Evolutionary conservation across 169 alveolate species (phyloP).

Genomic region (Eimeria tenella): DNA sequence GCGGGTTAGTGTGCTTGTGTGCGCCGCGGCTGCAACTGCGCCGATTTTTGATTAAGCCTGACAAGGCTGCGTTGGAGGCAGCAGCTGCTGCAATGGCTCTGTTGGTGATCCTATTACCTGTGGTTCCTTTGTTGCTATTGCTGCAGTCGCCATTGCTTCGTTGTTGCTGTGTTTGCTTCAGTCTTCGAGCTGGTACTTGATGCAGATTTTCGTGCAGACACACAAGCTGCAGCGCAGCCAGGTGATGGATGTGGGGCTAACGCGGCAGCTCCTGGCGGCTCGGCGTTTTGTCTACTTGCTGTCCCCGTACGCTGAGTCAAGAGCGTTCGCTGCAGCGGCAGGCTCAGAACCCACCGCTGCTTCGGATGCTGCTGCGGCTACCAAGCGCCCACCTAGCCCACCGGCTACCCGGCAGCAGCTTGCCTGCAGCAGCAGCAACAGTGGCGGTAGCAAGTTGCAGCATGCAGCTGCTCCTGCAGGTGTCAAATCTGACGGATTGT

Average conservation of each 20-base stretch:
- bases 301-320: constrained; percentile 29
- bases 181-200: constrained; percentile 20
- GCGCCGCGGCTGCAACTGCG: background rate
- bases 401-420: constrained; percentile 44
- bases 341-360: constrained; percentile 1
- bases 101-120: background rate
- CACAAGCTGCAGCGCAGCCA: constrained; percentile 49
- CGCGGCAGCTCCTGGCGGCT: constrained; percentile 46
- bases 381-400: background rate
- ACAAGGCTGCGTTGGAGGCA: too few species aligned
- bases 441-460: background rate
- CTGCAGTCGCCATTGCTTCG: background rate
- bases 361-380: background rate
- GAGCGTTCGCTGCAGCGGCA: constrained; percentile 17
- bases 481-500: background rate
- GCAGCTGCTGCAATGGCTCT: background rate
- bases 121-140: background rate
- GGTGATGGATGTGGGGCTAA: background rate
- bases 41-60: background rate
- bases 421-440: background rate
- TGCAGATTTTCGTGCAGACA: constrained; percentile 13
- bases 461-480: background rate
- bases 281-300: background rate
- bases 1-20: background rate
- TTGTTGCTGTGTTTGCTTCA: background rate